These are phyloP conservation scores for Luvunga scandens DNA, from an alignment of 345 rosid genomes.

Conservation along the genomic window DNA sequence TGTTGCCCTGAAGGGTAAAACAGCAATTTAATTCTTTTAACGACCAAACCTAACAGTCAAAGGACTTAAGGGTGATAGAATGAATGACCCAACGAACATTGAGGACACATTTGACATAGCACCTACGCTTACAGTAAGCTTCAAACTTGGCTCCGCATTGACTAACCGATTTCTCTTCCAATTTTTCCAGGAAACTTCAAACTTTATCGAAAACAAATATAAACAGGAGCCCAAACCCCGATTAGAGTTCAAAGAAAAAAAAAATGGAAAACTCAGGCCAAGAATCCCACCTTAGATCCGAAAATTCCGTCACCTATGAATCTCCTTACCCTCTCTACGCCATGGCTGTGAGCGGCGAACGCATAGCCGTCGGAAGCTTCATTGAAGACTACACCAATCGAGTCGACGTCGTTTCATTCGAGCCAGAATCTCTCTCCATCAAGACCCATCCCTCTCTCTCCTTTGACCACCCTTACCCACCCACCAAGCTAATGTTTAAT, in stretches of 20 bases:
- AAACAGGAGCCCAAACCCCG: background rate
- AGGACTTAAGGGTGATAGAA: background rate
- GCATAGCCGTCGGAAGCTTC: slow-evolving; percentile 90
- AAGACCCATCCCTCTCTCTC: slow-evolving; percentile 54
- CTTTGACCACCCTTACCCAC: slow-evolving; percentile 76
- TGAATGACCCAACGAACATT: background rate
- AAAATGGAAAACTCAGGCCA: slow-evolving; percentile 77
- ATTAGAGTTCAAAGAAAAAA: background rate
- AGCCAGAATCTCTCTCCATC: slow-evolving; percentile 62
- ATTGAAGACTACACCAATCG: slow-evolving; percentile 80
- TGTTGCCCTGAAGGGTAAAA: background rate
- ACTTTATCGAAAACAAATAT: background rate
- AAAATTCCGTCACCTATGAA: slow-evolving; percentile 75
- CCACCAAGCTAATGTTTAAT: slow-evolving; percentile 78
- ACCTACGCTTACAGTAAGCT: too few relatives aligned
- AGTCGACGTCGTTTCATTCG: slow-evolving; percentile 78
- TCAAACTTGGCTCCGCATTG: too few relatives aligned
- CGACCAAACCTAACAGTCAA: background rate
- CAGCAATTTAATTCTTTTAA: background rate
- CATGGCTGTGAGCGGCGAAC: slow-evolving; percentile 65
- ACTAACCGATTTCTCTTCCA: background rate
- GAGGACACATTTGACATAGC: too few relatives aligned
- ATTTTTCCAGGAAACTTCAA: background rate
- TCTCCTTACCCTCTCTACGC: slow-evolving; percentile 81
- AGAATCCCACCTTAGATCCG: slow-evolving; percentile 73